Evolutionary conservation across 2,329 filamentous ascomycete species (phyloP).

Genomic region (Neonectria sp.): DNA sequence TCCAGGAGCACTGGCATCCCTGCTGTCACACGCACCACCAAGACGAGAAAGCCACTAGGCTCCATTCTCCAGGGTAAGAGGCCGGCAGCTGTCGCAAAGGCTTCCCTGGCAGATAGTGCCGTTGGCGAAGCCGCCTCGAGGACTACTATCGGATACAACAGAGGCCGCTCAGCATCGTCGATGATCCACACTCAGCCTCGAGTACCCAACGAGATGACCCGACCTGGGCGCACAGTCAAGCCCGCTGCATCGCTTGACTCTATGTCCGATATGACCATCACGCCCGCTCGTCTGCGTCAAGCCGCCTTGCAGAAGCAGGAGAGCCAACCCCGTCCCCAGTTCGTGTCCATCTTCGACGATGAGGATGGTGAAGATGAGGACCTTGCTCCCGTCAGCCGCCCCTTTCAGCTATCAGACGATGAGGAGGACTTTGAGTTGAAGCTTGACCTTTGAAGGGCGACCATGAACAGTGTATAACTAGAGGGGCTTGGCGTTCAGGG

Average conservation of each 20-base stretch:
- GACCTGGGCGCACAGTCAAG: constrained; percentile 36
- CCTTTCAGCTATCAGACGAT: constrained; percentile 55
- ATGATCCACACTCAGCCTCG: constrained; percentile 55
- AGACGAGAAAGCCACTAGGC: constrained; percentile 48
- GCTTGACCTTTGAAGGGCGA: constrained; percentile 52
- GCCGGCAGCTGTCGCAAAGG: constrained; percentile 56
- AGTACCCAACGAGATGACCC: constrained; percentile 28
- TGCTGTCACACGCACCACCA: constrained; percentile 31
- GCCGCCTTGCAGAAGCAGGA: constrained; percentile 42
- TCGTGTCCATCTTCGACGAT: constrained; percentile 72
- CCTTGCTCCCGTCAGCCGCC: constrained; percentile 45
- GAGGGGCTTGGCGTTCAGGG: constrained; percentile 39
- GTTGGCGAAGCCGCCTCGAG: constrained; percentile 79
- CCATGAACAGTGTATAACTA: constrained; percentile 30
- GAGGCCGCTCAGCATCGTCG: constrained; percentile 74
- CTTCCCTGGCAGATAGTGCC: constrained; percentile 69
- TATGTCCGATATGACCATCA: constrained; percentile 60
- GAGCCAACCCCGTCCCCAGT: constrained; percentile 61
- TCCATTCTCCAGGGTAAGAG: constrained; percentile 51
- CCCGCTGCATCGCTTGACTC: constrained; percentile 33
- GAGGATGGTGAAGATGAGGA: constrained; percentile 58
- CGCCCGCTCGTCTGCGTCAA: constrained; percentile 57
- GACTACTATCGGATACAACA: constrained; percentile 88
- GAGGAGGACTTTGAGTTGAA: constrained; percentile 72
- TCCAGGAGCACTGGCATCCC: constrained; percentile 33